These are phyloP conservation scores for Dactylella cylindrospora DNA, from an alignment of 2,329 filamentous ascomycete genomes.

Conservation along the genomic window DNA sequence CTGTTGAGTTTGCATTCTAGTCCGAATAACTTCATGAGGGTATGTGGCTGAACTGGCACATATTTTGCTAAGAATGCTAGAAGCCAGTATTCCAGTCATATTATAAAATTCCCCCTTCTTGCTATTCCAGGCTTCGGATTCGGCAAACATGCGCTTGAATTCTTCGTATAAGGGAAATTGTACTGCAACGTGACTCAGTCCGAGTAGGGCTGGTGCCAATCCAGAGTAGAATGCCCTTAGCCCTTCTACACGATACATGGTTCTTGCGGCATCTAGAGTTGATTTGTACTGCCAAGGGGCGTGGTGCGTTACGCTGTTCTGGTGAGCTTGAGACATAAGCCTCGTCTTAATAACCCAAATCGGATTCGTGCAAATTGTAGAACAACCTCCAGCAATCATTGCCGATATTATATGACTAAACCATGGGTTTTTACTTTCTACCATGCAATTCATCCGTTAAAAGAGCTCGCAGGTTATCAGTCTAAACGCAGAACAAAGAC, in stretches of 20 bases:
- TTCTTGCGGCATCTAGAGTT: slow-evolving; percentile 85
- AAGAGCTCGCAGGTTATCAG: background rate
- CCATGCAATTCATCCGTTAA: background rate
- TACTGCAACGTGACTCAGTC: slow-evolving; percentile 91
- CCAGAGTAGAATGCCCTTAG: slow-evolving; percentile 92
- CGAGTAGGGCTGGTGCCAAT: slow-evolving; percentile 84
- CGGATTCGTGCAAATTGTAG: slow-evolving; percentile 90
- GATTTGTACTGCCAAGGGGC: slow-evolving; percentile 84
- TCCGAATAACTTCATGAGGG: slow-evolving; percentile 93
- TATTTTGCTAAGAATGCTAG: slow-evolving; percentile 91
- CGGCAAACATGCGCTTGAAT: slow-evolving; percentile 86
- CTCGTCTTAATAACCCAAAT: slow-evolving; percentile 99
- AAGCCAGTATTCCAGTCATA: slow-evolving; percentile 79
- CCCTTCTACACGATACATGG: slow-evolving; percentile 93
- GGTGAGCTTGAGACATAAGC: slow-evolving; percentile 86
- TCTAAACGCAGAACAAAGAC: background rate
- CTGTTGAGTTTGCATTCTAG: slow-evolving; percentile 88
- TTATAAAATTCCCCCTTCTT: slow-evolving; percentile 60
- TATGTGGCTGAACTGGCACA: slow-evolving; percentile 94
- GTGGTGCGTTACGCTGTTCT: slow-evolving; percentile 57
- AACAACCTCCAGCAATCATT: slow-evolving; percentile 84
- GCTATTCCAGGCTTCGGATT: slow-evolving; percentile 69
- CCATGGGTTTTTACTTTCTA: slow-evolving; percentile 46
- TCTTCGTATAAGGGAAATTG: slow-evolving; percentile 97
- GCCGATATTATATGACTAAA: slow-evolving; percentile 62